Percentiles rank a stretch among this genome's conserved stretches.
These are phyloP conservation scores for Neoarthrinium moseri DNA, from an alignment of 2,329 filamentous ascomycete species.

Conservation along the genomic window DNA sequence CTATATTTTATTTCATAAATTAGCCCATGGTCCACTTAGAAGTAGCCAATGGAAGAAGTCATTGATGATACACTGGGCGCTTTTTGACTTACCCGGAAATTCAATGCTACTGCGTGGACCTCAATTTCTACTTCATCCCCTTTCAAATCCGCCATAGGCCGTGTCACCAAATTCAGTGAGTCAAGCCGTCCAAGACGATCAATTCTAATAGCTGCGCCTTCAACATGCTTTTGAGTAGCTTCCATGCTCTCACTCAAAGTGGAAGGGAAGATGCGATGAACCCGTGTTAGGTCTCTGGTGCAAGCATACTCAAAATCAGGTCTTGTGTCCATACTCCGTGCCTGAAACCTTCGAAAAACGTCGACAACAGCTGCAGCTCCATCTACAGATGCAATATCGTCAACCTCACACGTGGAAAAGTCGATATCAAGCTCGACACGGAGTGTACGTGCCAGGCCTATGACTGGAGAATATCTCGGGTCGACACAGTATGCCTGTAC, in stretches of 20 bases:
- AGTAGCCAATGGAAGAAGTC: background rate
- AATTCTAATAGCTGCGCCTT: background rate
- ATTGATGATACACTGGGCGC: too few species aligned
- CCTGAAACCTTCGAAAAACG: constrained; percentile 14
- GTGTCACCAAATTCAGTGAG: background rate
- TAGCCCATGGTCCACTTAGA: background rate
- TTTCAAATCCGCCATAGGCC: too few species aligned
- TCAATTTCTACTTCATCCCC: background rate
- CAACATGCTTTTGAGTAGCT: background rate
- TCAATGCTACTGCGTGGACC: background rate
- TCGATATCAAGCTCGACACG: constrained; percentile 1
- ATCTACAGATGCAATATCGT: background rate
- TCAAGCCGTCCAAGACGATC: background rate
- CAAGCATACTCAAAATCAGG: constrained; percentile 26
- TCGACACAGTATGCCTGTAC: background rate
- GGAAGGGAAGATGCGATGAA: background rate
- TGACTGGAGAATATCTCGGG: background rate
- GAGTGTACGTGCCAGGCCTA: constrained; percentile 1
- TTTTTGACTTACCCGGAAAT: background rate
- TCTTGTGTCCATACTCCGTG: constrained; percentile 14
- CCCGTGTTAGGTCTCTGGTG: background rate
- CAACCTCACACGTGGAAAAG: constrained; percentile 2
- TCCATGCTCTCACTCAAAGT: background rate
- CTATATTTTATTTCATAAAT: background rate
- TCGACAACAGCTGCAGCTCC: background rate